Evolutionary conservation across 108 stramenopile species (phyloP), one percentile per base, ranked within the genome.

Genomic region (Mayamaea pseudoterrestris): DNA sequence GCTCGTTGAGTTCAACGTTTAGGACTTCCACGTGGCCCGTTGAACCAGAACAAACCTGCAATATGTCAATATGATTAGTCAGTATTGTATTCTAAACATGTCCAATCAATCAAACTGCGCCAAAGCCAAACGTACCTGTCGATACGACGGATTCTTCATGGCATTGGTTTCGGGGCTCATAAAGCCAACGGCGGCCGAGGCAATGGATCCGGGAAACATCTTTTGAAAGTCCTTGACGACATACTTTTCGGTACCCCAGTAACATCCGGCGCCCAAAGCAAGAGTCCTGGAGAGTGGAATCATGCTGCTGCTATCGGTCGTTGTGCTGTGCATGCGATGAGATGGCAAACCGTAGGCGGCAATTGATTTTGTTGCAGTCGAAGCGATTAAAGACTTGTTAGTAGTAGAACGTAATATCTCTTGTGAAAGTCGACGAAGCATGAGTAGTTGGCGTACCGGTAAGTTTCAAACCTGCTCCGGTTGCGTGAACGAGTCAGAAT

Each of bases 231-330:
- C 63, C 42, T 70, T 66, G 35, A 61, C 59, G 48, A 83, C 55
- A 53, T 57, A 83, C 46, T 83, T 83, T 48, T 83, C 81, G 0
- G 81, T 83, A 7, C 81, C 81, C 81, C 81, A 83, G 54, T 78
- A 83, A 40, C 81, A 83, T 2, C 81, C 37, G 4, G 37, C 37
- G 8, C 37, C 37, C 5, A 39, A 20, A 39, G 37, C 37, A 20
- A 39, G 37, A 18, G 16, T 39, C 18, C 20, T 39, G 3, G 37
- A 39, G 20, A 39, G 16, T 8, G 37, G 18, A 14, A 39, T 20
- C 37, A 39, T 39, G 37, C 4, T 39, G 5, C 18, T 39, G 3
- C 8, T 39, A 6, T 6, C n/a, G n/a, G n/a, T n/a, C n/a, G n/a
- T n/a, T n/a, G n/a, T n/a, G n/a, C n/a, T n/a, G n/a, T n/a, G n/a